Evolutionary conservation across 768 basidiomycete species (phyloP).

Genomic region (Lactarius hatsudake): DNA sequence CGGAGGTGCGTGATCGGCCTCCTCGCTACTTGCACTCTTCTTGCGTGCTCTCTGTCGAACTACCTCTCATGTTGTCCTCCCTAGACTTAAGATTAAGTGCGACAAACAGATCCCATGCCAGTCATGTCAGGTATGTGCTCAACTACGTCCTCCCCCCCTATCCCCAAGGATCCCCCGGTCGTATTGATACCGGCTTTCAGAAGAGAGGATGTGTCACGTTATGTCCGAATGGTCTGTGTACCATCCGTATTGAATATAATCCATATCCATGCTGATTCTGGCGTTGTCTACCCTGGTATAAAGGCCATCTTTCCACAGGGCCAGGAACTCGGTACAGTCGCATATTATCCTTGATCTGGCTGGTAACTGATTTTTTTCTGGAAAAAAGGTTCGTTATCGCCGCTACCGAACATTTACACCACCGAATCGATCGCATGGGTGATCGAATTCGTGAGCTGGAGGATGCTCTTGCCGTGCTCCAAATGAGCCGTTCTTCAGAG

Average conservation of each 20-base stretch:
- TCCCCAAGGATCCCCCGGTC: too few relatives aligned
- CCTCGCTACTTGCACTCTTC: not conserved
- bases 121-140: conserved; percentile 57
- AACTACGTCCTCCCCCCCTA: conserved; percentile 1
- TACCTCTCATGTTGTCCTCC: conserved; percentile 25
- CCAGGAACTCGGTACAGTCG: conserved; percentile 62
- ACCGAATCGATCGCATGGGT: conserved; percentile 64
- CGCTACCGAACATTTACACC: conserved; percentile 62
- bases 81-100: conserved; percentile 79
- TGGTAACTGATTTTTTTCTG: not conserved
- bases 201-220: conserved; percentile 65
- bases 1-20: conserved; percentile 61
- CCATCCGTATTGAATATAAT: conserved; percentile 23
- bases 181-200: conserved; percentile 32
- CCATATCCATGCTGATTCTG: conserved; percentile 3
- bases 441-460: conserved; percentile 67
- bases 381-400: conserved; percentile 56
- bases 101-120: conserved; percentile 81
- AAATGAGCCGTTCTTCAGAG: conserved; percentile 53
- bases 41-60: not conserved
- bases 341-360: not conserved
- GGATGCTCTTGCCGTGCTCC: conserved; percentile 62
- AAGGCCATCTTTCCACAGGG: conserved; percentile 74
- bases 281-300: not conserved
- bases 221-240: conserved; percentile 63